phyloP scores from a whole-genome alignment of 768 basidiomycete genomes.

The Serendipita sp. region DNA sequence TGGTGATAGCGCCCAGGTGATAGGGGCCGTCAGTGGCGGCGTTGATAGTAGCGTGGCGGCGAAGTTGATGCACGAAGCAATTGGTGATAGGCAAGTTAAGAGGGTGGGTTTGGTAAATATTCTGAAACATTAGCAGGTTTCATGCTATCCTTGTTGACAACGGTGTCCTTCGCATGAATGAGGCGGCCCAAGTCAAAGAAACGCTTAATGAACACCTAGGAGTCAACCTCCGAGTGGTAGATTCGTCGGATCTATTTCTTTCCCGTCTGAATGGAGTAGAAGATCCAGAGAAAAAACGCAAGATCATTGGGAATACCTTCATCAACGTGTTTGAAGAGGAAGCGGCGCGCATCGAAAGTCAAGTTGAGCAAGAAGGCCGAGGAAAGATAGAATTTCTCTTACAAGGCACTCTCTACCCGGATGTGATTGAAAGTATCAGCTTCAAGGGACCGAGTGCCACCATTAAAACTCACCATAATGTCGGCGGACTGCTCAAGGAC shows the following conservation, averaged over 20 bases:
- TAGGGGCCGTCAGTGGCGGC: constrained; percentile 93
- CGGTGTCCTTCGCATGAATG: constrained; percentile 84
- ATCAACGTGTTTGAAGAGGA: constrained; percentile 96
- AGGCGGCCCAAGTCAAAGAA: constrained; percentile 76
- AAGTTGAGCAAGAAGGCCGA: constrained; percentile 60
- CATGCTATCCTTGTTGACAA: constrained; percentile 99
- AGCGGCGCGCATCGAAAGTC: constrained; percentile 73
- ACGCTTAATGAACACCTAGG: constrained; percentile 91
- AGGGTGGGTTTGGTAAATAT: constrained; percentile 4
- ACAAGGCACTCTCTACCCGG: constrained; percentile 95
- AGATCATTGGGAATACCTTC: constrained; percentile 98
- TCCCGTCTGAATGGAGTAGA: constrained; percentile 76
- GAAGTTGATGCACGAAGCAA: constrained; percentile 98
- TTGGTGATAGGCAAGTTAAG: constrained; percentile 68
- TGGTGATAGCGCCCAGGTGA: constrained; percentile 86
- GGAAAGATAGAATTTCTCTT: constrained; percentile 93
- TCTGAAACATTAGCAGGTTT: constrained; percentile 41
- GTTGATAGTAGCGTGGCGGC: constrained; percentile 98
- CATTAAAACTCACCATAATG: constrained; percentile 99
- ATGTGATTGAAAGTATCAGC: constrained; percentile 97
- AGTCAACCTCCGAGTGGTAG: constrained; percentile 89
- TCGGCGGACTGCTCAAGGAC: constrained; percentile 86
- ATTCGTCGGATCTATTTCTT: constrained; percentile 89
- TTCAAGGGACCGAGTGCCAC: constrained; percentile 99
- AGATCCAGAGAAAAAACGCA: constrained; percentile 93